A percentile compares a stretch with the other conserved stretches of the same genome.
These are phyloP conservation scores for Alternaria rosae DNA, from an alignment of 2,329 filamentous ascomycete species.

Conservation along the genomic window DNA sequence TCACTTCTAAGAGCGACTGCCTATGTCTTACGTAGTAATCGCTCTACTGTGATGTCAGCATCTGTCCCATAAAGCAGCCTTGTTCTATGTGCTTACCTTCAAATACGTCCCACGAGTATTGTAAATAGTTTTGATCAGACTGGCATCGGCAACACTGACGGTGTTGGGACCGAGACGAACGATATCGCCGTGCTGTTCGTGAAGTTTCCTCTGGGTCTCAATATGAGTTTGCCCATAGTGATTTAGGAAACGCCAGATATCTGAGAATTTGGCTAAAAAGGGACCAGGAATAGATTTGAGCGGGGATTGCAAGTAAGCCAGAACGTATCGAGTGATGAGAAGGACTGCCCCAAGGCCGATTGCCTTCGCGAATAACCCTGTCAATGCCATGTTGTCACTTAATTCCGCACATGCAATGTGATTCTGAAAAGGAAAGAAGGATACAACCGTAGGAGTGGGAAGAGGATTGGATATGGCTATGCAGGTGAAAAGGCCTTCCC, in stretches of 20 bases:
- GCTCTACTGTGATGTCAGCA: slow-evolving; percentile 25
- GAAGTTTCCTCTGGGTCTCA: slow-evolving; percentile 39
- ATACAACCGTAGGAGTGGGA: not conserved
- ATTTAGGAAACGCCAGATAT: slow-evolving; percentile 41
- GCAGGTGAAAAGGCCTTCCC: not conserved
- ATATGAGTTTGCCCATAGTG: slow-evolving; percentile 41
- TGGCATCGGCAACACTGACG: slow-evolving; percentile 39
- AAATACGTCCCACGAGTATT: slow-evolving; percentile 41
- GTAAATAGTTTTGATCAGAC: slow-evolving; percentile 45
- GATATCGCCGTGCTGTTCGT: slow-evolving; percentile 38
- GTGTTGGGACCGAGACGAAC: slow-evolving; percentile 42
- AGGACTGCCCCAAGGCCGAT: slow-evolving; percentile 21
- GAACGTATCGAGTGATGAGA: slow-evolving; percentile 26
- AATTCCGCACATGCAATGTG: not conserved
- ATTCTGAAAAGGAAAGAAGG: not conserved
- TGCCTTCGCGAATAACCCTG: slow-evolving; percentile 21
- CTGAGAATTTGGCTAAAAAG: slow-evolving; percentile 42
- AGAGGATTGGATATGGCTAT: not conserved
- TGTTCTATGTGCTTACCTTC: slow-evolving; percentile 28
- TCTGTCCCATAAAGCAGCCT: not conserved
- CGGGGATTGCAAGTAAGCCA: slow-evolving; percentile 38
- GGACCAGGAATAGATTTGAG: slow-evolving; percentile 44
- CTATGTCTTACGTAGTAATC: slow-evolving; percentile 34
- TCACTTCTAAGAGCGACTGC: not conserved
- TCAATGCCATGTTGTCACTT: slow-evolving; percentile 22